Evolutionary conservation across 495 filamentous ascomycete species (phyloP).

Genomic region (Aspergillus steynii): DNA sequence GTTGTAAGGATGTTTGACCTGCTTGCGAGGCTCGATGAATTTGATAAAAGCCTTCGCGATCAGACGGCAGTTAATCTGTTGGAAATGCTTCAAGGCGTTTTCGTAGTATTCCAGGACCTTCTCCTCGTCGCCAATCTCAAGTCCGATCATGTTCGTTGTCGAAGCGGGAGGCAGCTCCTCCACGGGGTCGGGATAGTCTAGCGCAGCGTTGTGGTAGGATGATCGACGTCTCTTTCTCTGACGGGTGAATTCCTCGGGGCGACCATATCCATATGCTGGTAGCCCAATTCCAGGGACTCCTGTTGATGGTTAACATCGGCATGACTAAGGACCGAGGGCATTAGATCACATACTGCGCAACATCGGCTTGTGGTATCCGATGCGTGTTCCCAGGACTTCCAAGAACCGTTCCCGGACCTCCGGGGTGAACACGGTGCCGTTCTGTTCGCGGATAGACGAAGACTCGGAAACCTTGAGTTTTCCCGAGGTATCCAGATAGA

Average conservation of each 20-base stretch:
- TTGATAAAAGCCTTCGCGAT: conserved; percentile 82
- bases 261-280: conserved; percentile 13
- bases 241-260: conserved; percentile 26
- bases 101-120: conserved; percentile 42
- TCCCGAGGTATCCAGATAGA: conserved; percentile 43
- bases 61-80: conserved; percentile 46
- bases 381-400: conserved; percentile 35
- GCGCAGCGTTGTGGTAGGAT: conserved; percentile 19
- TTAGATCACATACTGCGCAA: conserved; percentile 27
- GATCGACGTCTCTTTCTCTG: conserved; percentile 37
- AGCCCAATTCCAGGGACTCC: conserved; percentile 16
- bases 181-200: conserved; percentile 25
- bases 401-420: conserved; percentile 42
- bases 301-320: conserved; percentile 4
- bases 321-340: not conserved
- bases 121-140: conserved; percentile 40
- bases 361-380: conserved; percentile 32
- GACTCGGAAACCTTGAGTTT: conserved; percentile 41
- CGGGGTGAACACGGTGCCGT: conserved; percentile 36
- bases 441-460: conserved; percentile 36
- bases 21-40: conserved; percentile 82
- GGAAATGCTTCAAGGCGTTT: conserved; percentile 41
- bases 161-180: conserved; percentile 29
- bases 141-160: conserved; percentile 37
- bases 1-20: conserved; percentile 80